Evolutionary conservation across 768 basidiomycete genomes (phyloP).

Genomic region (Calocera cornea): DNA sequence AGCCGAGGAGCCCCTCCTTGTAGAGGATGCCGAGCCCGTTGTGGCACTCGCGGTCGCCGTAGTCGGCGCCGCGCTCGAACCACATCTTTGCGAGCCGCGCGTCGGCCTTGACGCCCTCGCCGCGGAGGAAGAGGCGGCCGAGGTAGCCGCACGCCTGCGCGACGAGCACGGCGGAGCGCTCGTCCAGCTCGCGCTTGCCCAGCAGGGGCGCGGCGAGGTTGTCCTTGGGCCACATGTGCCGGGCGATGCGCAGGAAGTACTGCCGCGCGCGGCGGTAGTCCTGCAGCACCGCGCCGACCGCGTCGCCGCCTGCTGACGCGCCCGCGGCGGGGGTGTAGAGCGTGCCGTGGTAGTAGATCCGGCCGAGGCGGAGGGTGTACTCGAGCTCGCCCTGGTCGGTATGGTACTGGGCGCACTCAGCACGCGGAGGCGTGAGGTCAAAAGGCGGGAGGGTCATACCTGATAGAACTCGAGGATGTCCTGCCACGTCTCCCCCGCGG

Average conservation of each 20-base stretch:
- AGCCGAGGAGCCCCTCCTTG: constrained; percentile 69
- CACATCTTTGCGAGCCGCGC: constrained; percentile 70
- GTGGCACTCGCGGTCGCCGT: constrained; percentile 74
- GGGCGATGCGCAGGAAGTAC: constrained; percentile 76
- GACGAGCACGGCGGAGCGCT: constrained; percentile 49
- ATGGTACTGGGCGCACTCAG: constrained; percentile 52
- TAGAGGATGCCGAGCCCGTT: constrained; percentile 88
- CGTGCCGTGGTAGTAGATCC: constrained; percentile 91
- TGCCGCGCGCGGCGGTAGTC: constrained; percentile 61
- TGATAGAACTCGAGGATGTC: constrained; percentile 86
- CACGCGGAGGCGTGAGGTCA: constrained; percentile 6
- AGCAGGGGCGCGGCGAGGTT: constrained; percentile 34
- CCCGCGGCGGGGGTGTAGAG: constrained; percentile 72
- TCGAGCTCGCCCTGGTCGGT: constrained; percentile 82
- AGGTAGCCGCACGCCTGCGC: constrained; percentile 75
- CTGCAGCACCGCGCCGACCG: constrained; percentile 75
- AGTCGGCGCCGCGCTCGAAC: constrained; percentile 76
- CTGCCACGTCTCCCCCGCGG: constrained; percentile 87
- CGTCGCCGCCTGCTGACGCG: constrained; percentile 74
- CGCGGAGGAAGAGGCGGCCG: constrained; percentile 86
- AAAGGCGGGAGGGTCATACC: constrained; percentile 26
- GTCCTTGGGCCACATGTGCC: constrained; percentile 79
- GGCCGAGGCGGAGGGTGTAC: constrained; percentile 85
- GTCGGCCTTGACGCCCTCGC: constrained; percentile 79
- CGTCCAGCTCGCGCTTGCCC: constrained; percentile 31